Evolutionary conservation across 108 stramenopile genomes (phyloP).

Genomic region (Nitzschia sp.): DNA sequence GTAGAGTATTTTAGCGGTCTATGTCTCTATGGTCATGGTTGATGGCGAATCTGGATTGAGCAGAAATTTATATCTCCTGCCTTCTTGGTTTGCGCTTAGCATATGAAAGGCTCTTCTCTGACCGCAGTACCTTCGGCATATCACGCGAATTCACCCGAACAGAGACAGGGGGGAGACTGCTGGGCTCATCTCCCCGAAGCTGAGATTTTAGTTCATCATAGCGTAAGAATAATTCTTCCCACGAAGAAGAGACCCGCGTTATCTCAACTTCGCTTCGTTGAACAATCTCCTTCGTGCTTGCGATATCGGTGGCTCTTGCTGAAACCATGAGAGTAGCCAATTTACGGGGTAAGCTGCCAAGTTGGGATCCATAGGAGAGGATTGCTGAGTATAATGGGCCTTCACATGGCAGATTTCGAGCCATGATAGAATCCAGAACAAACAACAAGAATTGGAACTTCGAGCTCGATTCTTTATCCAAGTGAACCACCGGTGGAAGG

Average conservation of each 20-base stretch:
- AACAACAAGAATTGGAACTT: slow-evolving; percentile 72
- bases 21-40: neutral
- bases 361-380: slow-evolving; percentile 44
- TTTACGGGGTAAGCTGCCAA: slow-evolving; percentile 58
- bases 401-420: slow-evolving; percentile 66
- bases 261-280: neutral
- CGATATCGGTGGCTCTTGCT: slow-evolving; percentile 17
- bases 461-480: slow-evolving; percentile 25
- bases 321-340: slow-evolving; percentile 52
- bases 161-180: neutral
- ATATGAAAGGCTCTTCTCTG: slow-evolving; percentile 28
- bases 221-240: slow-evolving; percentile 32
- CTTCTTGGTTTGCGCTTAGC: slow-evolving; percentile 4
- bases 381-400: slow-evolving; percentile 62
- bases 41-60: neutral
- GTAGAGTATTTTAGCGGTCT: slow-evolving; percentile 8
- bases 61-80: neutral
- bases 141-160: slow-evolving; percentile 23
- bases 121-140: slow-evolving; percentile 6
- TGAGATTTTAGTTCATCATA: slow-evolving; percentile 29
- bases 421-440: slow-evolving; percentile 61
- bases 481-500: neutral
- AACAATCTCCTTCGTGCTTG: slow-evolving; percentile 12
- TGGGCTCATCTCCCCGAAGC: neutral
- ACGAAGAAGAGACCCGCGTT: neutral